A percentile compares a stretch with the other conserved stretches of the same genome.
Conservation (phyloP, 2,329 filamentous ascomycete species). For the Beauveria brongniartii region DNA sequence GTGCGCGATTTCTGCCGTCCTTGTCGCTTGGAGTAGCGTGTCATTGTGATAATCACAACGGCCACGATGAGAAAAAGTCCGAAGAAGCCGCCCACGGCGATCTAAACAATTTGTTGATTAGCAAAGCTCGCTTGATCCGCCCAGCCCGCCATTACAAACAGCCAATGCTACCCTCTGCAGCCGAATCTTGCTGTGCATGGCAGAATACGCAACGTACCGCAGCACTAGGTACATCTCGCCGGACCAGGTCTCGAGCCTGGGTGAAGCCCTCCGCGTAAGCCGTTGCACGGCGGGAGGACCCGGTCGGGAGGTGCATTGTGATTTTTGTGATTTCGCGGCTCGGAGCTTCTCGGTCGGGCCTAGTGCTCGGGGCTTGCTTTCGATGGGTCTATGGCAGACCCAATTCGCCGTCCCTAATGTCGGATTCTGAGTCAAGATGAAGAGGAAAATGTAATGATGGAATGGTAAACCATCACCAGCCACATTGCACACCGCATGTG, state of each 20-base stretch:
- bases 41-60: neutral
- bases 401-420: neutral
- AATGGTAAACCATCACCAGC: neutral
- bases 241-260: neutral
- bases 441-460: neutral
- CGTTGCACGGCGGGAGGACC: neutral
- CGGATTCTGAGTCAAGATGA: neutral
- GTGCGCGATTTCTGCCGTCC: neutral
- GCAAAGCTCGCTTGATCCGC: neutral
- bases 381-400: neutral
- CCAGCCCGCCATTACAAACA: neutral
- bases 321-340: neutral
- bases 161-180: neutral
- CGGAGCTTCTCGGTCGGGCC: neutral
- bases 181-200: neutral
- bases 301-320: neutral
- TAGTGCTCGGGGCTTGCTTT: neutral
- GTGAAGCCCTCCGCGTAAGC: constrained; percentile 3
- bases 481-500: neutral
- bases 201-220: neutral
- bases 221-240: neutral
- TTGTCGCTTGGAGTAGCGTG: neutral
- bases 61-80: neutral
- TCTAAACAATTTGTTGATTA: neutral
- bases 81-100: neutral